Evolutionary conservation across 1,139 yeast species (phyloP), one percentile per base, ranked within the genome.

Genomic region (Eremothecium cymbalariae): DNA sequence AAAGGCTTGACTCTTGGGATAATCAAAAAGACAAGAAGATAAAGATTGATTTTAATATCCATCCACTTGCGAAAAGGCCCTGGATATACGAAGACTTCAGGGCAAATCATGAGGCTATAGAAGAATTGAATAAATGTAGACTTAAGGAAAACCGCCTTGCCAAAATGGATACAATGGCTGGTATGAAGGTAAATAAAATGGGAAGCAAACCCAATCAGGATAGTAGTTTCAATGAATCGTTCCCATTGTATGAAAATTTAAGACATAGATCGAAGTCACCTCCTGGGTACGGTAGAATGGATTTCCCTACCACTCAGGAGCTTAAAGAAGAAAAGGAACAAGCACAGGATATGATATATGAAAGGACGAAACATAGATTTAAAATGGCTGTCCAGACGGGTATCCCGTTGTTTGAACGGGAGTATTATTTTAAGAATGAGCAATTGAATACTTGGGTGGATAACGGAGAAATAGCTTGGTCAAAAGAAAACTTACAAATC

Each of bases 261-360:
- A 57, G 53, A 35, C 68, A 64, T 34, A 62, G 70, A 47, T 69
- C 72, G 17, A 71, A 70, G 33, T 71, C 79, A 3, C 84, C 84
- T 2, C 81, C 81, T 2, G 83, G 83, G 1, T 75, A 68, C 53
- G 77, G 74, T 56, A 57, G 68, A 28, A 66, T 77, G 27, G 82
- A 74, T 40, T 77, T 78, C 46, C 82, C 84, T 1, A 60, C 62
- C 11, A 73, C 82, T 0, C 82, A 74, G 43, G 77, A 75, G 47
- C 52, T 59, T 24, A 42, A 36, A 2, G 51, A 45, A 17, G 67
- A 61, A 36, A 59, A 54, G 45, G 37, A 38, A 17, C 51, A 53
- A 34, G 56, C 67, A 4, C 51, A 56, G 20, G 45, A 42, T 31
- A 46, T 59, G 20, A 52, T 62, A 4, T 45, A 47, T 23, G 44